phyloP scores from a whole-genome alignment of 306 rosid genomes.

The Oemleria cerasiformis region DNA sequence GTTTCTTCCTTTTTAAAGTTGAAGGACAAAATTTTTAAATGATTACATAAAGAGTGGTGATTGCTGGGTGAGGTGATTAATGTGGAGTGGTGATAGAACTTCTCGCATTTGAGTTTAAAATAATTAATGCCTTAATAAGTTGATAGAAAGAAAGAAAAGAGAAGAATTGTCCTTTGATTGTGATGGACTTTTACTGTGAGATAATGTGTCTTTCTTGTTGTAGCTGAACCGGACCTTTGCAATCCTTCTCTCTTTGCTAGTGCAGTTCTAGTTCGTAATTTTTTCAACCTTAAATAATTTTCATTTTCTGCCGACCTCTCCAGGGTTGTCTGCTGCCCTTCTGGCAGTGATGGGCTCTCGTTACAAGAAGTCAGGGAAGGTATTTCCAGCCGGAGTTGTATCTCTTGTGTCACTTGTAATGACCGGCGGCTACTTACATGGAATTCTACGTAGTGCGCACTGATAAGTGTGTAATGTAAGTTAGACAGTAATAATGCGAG shows the following conservation, averaged over 20 bases:
- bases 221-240: background rate
- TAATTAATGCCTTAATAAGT: background rate
- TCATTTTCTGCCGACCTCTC: constrained; percentile 5
- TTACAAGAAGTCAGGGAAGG: constrained; percentile 84
- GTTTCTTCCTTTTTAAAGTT: background rate
- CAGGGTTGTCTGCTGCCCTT: constrained; percentile 91
- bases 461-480: constrained; percentile 29
- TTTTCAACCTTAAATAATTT: constrained; percentile 1
- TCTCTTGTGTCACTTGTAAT: constrained; percentile 83
- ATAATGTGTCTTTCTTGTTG: background rate
- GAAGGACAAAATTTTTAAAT: background rate
- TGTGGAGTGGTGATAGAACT: background rate
- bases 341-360: constrained; percentile 94
- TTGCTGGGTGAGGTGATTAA: too few relatives aligned
- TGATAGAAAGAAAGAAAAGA: background rate
- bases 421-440: constrained; percentile 96
- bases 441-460: constrained; percentile 75
- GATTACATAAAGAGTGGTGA: background rate
- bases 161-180: background rate
- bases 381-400: constrained; percentile 94
- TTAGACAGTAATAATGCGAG: background rate
- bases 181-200: background rate
- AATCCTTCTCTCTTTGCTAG: background rate
- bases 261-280: background rate
- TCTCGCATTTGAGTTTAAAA: too few relatives aligned